Base-by-base conservation (phyloP, 768 basidiomycete species). In the Dentipellis fragilis region DNA sequence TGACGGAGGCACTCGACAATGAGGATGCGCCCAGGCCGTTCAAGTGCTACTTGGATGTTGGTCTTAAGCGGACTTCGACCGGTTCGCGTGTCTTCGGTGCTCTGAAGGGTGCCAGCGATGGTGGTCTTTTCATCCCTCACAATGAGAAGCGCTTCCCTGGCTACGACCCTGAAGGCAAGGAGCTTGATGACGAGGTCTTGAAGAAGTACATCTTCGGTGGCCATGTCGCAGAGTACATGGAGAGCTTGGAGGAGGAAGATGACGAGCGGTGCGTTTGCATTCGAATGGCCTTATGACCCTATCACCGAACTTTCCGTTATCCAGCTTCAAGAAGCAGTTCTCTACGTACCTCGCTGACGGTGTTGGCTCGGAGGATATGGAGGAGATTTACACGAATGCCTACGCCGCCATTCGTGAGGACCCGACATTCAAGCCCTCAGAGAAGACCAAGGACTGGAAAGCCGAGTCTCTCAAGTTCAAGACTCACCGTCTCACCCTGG, bases 181-280 rank as follows among this genome's bases (percentile, higher is more conserved):
- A 85, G 70, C 81, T 99, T 59, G 93, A 99, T 60, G 84, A 91
- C 46, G 96, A 98, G 72, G 83, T 86, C 55, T 78, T 98, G 67
- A 93, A 95, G 71, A 95, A 95, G 75, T 99, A 99, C 77, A 98
- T 99, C 70, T 89, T 79, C 64, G 94, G 91, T 69, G 94, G 94
- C 52, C 96, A 99, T 71, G 87, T 99, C 56, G 92, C 96, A 51
- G 96, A 98, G 75, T 99, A 98, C 80, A 99, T 99, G 96, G 91
- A 98, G 76, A 89, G 85, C 56, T 76, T 98, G 54, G 96, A 99
- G 76, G 96, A 99, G 80, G 96, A 99, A 77, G 96, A 99, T 68
- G 96, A 98, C 65, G 95, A 98, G 75, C 82, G 93, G 84, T 84
- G 63, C 59, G 79, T 68, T 38, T 56, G 46, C 21, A n/a, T 34